Conservation (phyloP, 805 yeast genomes). For the Blastobotrys robertii region DNA sequence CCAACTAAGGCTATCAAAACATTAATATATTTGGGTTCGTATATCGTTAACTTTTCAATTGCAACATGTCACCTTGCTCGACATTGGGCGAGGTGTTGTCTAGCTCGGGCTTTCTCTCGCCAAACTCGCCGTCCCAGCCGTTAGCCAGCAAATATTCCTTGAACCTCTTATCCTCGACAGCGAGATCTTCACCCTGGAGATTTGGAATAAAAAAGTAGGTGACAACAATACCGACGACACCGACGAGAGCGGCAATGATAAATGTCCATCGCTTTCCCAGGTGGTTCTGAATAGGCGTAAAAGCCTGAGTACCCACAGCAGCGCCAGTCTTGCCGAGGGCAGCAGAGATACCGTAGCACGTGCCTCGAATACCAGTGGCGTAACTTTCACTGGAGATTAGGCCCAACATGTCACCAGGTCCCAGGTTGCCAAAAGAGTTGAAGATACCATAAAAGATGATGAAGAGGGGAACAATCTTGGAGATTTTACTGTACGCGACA, state of each 20-base stretch:
- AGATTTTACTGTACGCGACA: slow-evolving; percentile 39
- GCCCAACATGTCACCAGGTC: slow-evolving; percentile 74
- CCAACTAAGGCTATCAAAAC: too few species aligned
- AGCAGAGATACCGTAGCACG: slow-evolving; percentile 65
- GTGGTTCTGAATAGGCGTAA: slow-evolving; percentile 55
- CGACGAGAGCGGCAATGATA: slow-evolving; percentile 68
- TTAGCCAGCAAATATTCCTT: slow-evolving; percentile 46
- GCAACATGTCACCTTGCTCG: too few species aligned
- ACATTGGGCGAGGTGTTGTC: too few species aligned
- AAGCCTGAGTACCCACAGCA: slow-evolving; percentile 67
- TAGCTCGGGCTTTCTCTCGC: slow-evolving; percentile 15
- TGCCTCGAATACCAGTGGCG: slow-evolving; percentile 72
- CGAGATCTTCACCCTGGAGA: slow-evolving; percentile 56
- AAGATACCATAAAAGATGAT: slow-evolving; percentile 65
- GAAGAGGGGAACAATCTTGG: slow-evolving; percentile 45
- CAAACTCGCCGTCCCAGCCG: slow-evolving; percentile 47
- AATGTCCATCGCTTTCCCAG: slow-evolving; percentile 68
- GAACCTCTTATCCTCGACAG: slow-evolving; percentile 53
- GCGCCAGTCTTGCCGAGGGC: slow-evolving; percentile 81
- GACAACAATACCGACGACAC: slow-evolving; percentile 50
- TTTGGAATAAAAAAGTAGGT: slow-evolving; percentile 61
- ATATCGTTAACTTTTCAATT: too few species aligned
- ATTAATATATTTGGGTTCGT: too few species aligned
- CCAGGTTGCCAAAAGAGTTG: slow-evolving; percentile 61
- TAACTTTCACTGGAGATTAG: slow-evolving; percentile 55